Evolutionary conservation across 2,329 filamentous ascomycete species (phyloP), one percentile per base, ranked within the genome.

Genomic region (Westerdykella ornata): DNA sequence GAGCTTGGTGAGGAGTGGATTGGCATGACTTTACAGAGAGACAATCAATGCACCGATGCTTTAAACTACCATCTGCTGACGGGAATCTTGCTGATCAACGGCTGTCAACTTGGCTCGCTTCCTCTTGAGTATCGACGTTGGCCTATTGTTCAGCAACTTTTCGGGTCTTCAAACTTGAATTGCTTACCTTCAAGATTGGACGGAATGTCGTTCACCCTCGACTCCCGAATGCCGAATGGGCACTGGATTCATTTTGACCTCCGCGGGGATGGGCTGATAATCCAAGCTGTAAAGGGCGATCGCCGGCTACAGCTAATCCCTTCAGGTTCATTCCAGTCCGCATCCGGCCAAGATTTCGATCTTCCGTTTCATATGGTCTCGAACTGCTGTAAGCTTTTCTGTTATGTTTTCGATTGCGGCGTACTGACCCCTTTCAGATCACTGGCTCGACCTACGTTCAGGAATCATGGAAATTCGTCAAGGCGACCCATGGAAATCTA

Each of bases 221-320:
- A 65, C 41, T 42, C 59, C 57, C 1, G 44, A 29, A 59, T 51
- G 43, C 51, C 68, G 13, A 44, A 66, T 1, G 64, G 55, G 0
- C 67, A 75, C 48, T 49, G 68, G 2, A 61, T 84, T 1, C 77
- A 85, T 51, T 51, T 85, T 31, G 78, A 80, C 0, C 68, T 72
- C 13, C 65, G 71, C 0, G 43, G 62, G 1, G 51, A 55, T 0
- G 19, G 46, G 0, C 49, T 76, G 0, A 49, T 79, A 0, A 67
- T 82, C 3, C 66, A 68, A 26, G 72, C 73, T 0, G 43, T 47
- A 1, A 52, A 52, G 2, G n/a, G n/a, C n/a, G n/a, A n/a, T n/a
- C n/a, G n/a, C n/a, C n/a, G n/a, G n/a, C n/a, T n/a, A n/a, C n/a
- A n/a, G n/a, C n/a, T n/a, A n/a, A n/a, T n/a, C n/a, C n/a, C n/a